phyloP scores from a whole-genome alignment of 2,329 filamentous ascomycete genomes.

The Fusarium dimerum region DNA sequence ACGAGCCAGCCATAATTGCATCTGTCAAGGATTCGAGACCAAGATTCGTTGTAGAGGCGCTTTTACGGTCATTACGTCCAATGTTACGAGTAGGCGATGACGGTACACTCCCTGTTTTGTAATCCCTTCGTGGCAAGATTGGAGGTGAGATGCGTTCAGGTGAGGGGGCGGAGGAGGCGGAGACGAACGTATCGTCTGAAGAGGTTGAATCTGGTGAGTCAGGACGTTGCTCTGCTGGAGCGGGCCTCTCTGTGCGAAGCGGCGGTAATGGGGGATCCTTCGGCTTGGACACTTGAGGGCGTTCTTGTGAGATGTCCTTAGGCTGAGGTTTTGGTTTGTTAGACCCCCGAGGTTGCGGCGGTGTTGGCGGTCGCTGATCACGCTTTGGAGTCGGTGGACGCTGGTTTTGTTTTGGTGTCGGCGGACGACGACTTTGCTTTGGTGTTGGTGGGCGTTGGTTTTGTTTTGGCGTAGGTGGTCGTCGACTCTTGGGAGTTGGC shows the following conservation, averaged over 20 bases:
- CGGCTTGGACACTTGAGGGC: constrained; percentile 6
- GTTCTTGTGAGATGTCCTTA: constrained; percentile 8
- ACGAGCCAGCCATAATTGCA: constrained; percentile 73
- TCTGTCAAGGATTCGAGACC: constrained; percentile 67
- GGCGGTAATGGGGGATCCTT: constrained; percentile 14
- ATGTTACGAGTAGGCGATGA: constrained; percentile 41
- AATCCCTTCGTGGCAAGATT: constrained; percentile 13
- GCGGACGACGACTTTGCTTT: not conserved
- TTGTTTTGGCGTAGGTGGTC: constrained; percentile 40
- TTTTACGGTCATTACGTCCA: constrained; percentile 28
- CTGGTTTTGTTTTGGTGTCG: constrained; percentile 8
- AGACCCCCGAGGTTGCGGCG: constrained; percentile 37
- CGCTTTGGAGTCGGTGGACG: constrained; percentile 1
- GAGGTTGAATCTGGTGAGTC: constrained; percentile 34
- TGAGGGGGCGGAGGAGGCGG: constrained; percentile 40
- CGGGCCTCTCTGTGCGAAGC: constrained; percentile 10
- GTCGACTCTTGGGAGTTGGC: constrained; percentile 7
- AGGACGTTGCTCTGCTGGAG: constrained; percentile 14
- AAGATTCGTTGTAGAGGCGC: constrained; percentile 40
- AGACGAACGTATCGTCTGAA: constrained; percentile 49
- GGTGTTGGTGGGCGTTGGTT: constrained; percentile 32
- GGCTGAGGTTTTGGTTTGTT: constrained; percentile 18
- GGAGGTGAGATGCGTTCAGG: constrained; percentile 31
- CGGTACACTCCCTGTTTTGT: constrained; percentile 28
- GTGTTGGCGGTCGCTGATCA: constrained; percentile 35